Conservation (phyloP, 2,329 filamentous ascomycete genomes). For the Fonsecaea multimorphosa region DNA sequence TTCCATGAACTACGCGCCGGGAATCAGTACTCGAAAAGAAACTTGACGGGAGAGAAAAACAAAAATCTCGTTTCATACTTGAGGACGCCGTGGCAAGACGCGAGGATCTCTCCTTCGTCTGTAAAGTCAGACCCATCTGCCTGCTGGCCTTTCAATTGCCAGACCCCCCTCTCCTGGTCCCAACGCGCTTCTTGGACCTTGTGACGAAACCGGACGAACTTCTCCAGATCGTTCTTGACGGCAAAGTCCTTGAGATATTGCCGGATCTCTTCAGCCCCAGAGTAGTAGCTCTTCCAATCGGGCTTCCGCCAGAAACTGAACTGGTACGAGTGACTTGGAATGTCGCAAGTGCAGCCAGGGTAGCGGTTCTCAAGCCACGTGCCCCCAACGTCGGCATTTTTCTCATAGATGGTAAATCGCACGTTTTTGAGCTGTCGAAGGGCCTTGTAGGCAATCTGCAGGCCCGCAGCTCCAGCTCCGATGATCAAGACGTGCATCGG, state of each 20-base stretch:
- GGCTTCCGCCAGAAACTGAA: slow-evolving; percentile 8
- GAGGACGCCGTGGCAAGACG: slow-evolving; percentile 3
- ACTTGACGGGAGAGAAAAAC: not conserved
- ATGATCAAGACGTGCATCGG: slow-evolving; percentile 56
- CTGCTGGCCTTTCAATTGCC: not conserved
- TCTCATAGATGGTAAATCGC: slow-evolving; percentile 40
- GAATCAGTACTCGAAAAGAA: not conserved
- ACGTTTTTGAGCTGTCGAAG: slow-evolving; percentile 22
- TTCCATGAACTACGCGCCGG: slow-evolving; percentile 49
- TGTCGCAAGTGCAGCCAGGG: slow-evolving; percentile 25
- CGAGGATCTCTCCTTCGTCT: slow-evolving; percentile 1
- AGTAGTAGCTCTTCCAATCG: slow-evolving; percentile 8
- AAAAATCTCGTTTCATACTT: slow-evolving; percentile 2
- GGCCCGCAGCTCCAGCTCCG: slow-evolving; percentile 56
- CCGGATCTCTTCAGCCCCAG: slow-evolving; percentile 4
- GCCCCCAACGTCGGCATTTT: slow-evolving; percentile 42
- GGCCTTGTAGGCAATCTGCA: slow-evolving; percentile 69
- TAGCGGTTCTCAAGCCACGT: slow-evolving; percentile 42
- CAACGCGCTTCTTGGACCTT: not conserved
- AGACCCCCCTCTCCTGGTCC: not conserved
- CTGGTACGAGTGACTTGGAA: slow-evolving; percentile 15
- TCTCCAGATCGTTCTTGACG: not conserved
- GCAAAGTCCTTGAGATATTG: slow-evolving; percentile 3
- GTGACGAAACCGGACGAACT: not conserved
- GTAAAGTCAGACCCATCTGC: not conserved